phyloP scores from a whole-genome alignment of 805 yeast genomes.

The Candida silvicultrix region DNA sequence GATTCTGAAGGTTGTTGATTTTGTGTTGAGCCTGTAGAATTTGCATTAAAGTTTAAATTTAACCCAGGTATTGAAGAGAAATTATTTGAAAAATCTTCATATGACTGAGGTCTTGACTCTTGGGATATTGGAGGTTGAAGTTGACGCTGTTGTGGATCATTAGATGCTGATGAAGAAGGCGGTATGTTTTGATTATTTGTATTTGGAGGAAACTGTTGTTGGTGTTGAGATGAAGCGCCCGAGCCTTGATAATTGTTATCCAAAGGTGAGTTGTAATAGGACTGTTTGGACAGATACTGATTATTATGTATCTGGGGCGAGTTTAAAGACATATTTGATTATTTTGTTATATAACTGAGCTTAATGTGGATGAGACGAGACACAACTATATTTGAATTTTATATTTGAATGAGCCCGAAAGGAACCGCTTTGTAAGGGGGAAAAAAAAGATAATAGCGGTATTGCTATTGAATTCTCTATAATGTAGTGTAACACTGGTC shows the following conservation, averaged over 20 bases:
- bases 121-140: not conserved
- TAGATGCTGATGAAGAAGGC: not conserved
- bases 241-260: constrained; percentile 15
- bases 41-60: not conserved
- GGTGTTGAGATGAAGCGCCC: not conserved
- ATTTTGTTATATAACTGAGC: not conserved
- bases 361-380: not conserved
- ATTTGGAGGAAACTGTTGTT: constrained; percentile 2
- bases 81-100: constrained; percentile 1
- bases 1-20: not conserved
- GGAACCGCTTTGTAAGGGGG: too few relatives aligned
- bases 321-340: constrained; percentile 13
- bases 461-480: too few relatives aligned
- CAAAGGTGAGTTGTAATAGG: constrained; percentile 11
- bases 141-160: constrained; percentile 2
- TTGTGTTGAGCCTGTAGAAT: not conserved
- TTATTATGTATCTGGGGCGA: constrained; percentile 14
- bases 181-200: not conserved
- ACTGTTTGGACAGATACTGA: constrained; percentile 13
- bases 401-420: too few relatives aligned
- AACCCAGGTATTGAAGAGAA: constrained; percentile 1
- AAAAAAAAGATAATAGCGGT: too few relatives aligned
- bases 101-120: not conserved
- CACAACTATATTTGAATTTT: not conserved
- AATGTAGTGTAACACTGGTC: too few relatives aligned